These are phyloP conservation scores for Aspergillus brasiliensis DNA, from an alignment of 2,329 filamentous ascomycete species.

Conservation along the genomic window DNA sequence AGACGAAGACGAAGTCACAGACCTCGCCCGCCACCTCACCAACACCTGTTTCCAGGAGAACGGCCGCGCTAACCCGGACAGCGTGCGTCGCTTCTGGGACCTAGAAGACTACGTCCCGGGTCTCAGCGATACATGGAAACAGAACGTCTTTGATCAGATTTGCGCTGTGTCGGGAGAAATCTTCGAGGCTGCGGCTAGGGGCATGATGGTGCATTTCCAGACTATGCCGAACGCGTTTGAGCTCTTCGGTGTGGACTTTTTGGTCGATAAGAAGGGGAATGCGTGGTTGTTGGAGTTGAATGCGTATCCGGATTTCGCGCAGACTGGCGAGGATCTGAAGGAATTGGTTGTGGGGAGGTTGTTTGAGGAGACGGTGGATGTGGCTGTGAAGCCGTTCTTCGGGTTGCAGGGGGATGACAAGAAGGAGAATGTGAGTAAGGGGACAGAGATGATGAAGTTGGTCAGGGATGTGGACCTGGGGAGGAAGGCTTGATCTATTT, in stretches of 20 bases:
- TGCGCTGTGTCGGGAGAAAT: conserved; percentile 71
- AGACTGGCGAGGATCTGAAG: conserved; percentile 77
- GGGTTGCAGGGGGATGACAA: conserved; percentile 27
- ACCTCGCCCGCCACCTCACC: conserved; percentile 79
- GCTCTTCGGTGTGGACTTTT: conserved; percentile 86
- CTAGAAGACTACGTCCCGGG: conserved; percentile 51
- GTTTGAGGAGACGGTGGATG: conserved; percentile 72
- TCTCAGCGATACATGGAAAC: conserved; percentile 51
- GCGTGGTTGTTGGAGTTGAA: conserved; percentile 89
- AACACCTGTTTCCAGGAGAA: conserved; percentile 88
- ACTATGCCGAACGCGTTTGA: conserved; percentile 87
- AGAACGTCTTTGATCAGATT: conserved; percentile 72
- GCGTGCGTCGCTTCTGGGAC: conserved; percentile 75
- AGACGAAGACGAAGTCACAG: conserved; percentile 44
- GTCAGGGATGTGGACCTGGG: conserved; percentile 47
- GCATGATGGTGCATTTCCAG: conserved; percentile 90
- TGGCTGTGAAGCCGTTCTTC: conserved; percentile 72
- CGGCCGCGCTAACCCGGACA: conserved; percentile 57
- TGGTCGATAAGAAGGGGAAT: conserved; percentile 67
- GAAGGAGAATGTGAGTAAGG: conserved; percentile 14
- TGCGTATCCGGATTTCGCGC: conserved; percentile 92
- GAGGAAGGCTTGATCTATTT: conserved; percentile 26
- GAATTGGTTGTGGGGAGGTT: conserved; percentile 70
- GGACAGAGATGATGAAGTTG: conserved; percentile 37
- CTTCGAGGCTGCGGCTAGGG: conserved; percentile 82